Evolutionary conservation across 441 rosid species (phyloP).

Genomic region (Pelargonium myrrhifolium): DNA sequence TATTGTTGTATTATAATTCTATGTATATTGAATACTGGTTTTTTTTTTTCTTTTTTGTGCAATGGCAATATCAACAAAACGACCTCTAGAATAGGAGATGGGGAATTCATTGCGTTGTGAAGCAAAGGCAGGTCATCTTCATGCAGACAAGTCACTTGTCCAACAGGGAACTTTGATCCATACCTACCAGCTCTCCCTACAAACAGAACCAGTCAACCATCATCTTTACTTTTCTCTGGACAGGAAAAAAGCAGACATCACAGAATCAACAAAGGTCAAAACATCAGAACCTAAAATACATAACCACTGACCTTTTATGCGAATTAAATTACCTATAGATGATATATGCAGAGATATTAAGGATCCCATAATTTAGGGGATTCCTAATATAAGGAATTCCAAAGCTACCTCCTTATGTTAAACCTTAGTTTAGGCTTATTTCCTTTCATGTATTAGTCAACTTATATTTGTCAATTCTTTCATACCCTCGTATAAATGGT

Average conservation of each 20-base stretch:
- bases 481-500: too few species aligned
- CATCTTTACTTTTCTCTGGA: neutral
- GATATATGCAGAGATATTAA: too few species aligned
- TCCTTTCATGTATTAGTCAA: too few species aligned
- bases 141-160: constrained; percentile 81
- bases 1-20: neutral
- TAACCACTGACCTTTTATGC: too few species aligned
- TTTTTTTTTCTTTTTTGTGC: too few species aligned
- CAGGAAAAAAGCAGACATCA: neutral
- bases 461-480: too few species aligned
- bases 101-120: constrained; percentile 51
- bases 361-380: too few species aligned
- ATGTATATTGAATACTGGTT: too few species aligned
- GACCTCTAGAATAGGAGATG: constrained; percentile 78
- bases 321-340: too few species aligned
- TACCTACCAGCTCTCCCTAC: constrained; percentile 93
- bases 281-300: neutral
- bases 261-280: neutral
- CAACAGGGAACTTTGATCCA: constrained; percentile 73
- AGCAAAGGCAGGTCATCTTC: constrained; percentile 67
- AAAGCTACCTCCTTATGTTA: too few species aligned
- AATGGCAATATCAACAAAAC: neutral
- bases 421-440: too few species aligned
- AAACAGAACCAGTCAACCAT: constrained; percentile 12
- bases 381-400: too few species aligned